Conservation (phyloP, 306 rosid genomes). For the Geum urbanum region DNA sequence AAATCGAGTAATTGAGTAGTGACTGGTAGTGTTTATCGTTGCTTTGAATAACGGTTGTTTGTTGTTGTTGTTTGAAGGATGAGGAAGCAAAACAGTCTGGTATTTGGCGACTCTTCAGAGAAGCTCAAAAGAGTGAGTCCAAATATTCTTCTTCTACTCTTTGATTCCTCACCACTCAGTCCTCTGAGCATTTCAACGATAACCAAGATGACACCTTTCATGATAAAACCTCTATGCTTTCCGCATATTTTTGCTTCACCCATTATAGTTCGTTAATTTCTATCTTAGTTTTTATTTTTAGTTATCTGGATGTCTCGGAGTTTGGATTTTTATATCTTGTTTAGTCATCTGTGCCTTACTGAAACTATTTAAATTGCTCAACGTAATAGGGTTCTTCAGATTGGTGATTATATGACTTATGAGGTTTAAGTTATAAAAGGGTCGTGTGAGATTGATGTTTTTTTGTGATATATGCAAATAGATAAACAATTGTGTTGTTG, state of each 20-base stretch:
- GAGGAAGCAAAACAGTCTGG: conserved; percentile 35
- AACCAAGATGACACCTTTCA: conserved; percentile 21
- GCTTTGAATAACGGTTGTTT: background rate
- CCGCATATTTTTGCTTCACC: background rate
- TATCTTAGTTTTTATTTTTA: background rate
- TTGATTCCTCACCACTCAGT: conserved; percentile 34
- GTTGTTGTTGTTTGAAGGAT: conserved; percentile 28
- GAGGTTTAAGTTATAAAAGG: background rate
- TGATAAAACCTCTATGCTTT: conserved; percentile 27
- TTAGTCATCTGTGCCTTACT: background rate
- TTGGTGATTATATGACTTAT: background rate
- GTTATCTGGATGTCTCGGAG: background rate
- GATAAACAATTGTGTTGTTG: conserved; percentile 1
- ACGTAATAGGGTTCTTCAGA: background rate
- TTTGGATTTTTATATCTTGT: background rate
- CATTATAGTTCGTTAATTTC: background rate
- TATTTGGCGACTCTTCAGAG: conserved; percentile 64
- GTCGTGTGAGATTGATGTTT: background rate
- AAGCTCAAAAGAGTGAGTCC: conserved; percentile 81
- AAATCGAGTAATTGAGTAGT: too few species aligned
- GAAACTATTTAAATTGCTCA: background rate
- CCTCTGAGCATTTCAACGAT: conserved; percentile 14
- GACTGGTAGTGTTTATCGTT: background rate
- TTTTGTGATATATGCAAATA: background rate
- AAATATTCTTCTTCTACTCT: conserved; percentile 15